Evolutionary conservation across 495 filamentous ascomycete species (phyloP).

Genomic region (Neohortaea acidophila): DNA sequence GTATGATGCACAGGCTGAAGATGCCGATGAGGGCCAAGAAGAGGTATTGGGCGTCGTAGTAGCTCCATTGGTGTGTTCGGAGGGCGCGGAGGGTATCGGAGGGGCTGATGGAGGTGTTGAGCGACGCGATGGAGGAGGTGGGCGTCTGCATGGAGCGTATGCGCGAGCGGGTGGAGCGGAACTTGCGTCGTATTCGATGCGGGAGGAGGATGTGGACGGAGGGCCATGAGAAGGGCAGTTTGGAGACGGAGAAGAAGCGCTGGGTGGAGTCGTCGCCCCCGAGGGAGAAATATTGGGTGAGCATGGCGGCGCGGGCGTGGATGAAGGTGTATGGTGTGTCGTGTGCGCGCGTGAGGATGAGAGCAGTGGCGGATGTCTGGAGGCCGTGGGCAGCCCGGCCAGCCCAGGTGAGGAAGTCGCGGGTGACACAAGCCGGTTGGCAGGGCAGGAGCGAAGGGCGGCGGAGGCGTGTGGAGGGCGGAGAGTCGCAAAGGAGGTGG

Average conservation of each 20-base stretch:
- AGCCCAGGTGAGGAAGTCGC: too few relatives aligned
- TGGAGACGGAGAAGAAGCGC: constrained; percentile 20
- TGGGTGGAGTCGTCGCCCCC: constrained; percentile 15
- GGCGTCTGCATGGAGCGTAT: constrained; percentile 57
- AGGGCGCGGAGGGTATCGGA: constrained; percentile 56
- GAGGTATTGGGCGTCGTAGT: constrained; percentile 76
- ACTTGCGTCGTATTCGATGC: constrained; percentile 53
- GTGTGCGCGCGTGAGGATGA: too few relatives aligned
- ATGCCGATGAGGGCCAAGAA: constrained; percentile 55
- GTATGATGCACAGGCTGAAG: constrained; percentile 69
- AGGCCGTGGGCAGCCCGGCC: too few relatives aligned
- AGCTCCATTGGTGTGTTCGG: constrained; percentile 61
- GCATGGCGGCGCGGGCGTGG: constrained; percentile 36
- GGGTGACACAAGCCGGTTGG: too few relatives aligned
- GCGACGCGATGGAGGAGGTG: constrained; percentile 52
- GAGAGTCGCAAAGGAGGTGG: too few relatives aligned
- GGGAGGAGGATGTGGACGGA: constrained; percentile 43
- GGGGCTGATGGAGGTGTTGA: constrained; percentile 70
- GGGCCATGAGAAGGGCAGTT: constrained; percentile 25
- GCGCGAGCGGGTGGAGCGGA: constrained; percentile 45
- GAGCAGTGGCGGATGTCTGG: too few relatives aligned
- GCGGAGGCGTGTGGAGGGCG: too few relatives aligned
- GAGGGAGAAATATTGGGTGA: constrained; percentile 8
- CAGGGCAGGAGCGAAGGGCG: too few relatives aligned
- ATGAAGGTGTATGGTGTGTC: too few relatives aligned